Evolutionary conservation across 208 protist species (phyloP), one percentile per base, ranked within the genome.

Genomic region (Leishmania aethiopica): DNA sequence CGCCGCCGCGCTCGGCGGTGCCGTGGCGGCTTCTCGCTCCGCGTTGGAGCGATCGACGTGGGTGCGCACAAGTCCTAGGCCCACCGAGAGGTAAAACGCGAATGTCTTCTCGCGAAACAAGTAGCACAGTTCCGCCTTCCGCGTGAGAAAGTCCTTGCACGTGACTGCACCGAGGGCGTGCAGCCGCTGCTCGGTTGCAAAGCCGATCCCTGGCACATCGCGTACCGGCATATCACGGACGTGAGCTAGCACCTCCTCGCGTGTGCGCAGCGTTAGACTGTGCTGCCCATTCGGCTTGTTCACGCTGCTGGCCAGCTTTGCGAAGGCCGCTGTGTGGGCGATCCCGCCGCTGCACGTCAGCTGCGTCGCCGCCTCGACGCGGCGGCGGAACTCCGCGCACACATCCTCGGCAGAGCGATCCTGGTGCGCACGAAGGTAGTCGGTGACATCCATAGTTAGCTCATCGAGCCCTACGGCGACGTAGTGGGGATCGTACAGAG

Each of bases 251-350:
- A 98, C 88, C 28, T 91, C 86, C 42, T 86, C 88, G 19, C 86
- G 86, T 19, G 87, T 92, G 66, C 45, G 60, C 25, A 96, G 83
- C 1, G 76, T 57, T 15, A 91, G 55, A 15, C 81, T 82, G 75
- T 94, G 91, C 86, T 98, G 96, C 13, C 96, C 97, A 71, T 99
- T 95, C 1, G 97, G 97, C 80, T 99, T 99, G 76, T 97, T 91
- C 42, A 92, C 81, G 79, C 98, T 97, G 40, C 89, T 91, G 10
- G 88, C 92, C 3, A 98, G 88, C 85, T 98, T 98, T 25, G 93
- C 81, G 22, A 98, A 89, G 76, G 93, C 87, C 7, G 90, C 83
- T 6, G 95, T 97, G 49, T 92, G 87, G 6, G 85, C 87, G 67
- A 98, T 92, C 60, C 95, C 92, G 17, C 85, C 94, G 78, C 90